Evolutionary conservation across 2,329 filamentous ascomycete species (phyloP).

Genomic region (Penicillium brevicompactum): DNA sequence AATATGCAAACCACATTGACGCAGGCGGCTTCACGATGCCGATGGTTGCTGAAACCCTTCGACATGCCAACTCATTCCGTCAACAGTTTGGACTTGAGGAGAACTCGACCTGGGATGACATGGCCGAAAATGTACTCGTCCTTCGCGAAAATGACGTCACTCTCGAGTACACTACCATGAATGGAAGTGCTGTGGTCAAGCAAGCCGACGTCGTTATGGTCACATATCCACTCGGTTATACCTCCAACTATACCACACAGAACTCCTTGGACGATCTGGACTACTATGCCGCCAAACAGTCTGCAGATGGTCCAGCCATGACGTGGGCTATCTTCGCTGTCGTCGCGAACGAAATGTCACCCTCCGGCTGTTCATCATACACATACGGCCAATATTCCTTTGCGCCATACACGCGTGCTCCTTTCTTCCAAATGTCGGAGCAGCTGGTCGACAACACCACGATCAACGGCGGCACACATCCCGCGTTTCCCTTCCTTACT

Average conservation of each 20-base stretch:
- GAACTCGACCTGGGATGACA: slow-evolving; percentile 62
- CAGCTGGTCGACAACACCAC: slow-evolving; percentile 64
- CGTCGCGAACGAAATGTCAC: slow-evolving; percentile 65
- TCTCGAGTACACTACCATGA: slow-evolving; percentile 67
- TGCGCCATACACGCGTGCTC: slow-evolving; percentile 65
- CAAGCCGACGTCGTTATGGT: slow-evolving; percentile 71
- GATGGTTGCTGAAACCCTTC: slow-evolving; percentile 58
- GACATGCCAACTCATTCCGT: slow-evolving; percentile 61
- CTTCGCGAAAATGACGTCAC: slow-evolving; percentile 63
- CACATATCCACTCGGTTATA: slow-evolving; percentile 65
- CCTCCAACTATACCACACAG: slow-evolving; percentile 53
- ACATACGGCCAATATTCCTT: slow-evolving; percentile 68
- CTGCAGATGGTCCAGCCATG: slow-evolving; percentile 70
- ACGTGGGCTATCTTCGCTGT: slow-evolving; percentile 72
- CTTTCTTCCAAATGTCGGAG: slow-evolving; percentile 72
- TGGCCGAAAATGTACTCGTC: slow-evolving; percentile 58
- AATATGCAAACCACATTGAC: slow-evolving; percentile 68
- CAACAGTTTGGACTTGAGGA: slow-evolving; percentile 54
- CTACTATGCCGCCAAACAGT: slow-evolving; percentile 71
- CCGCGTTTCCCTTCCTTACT: slow-evolving; percentile 71
- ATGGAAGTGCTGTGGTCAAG: slow-evolving; percentile 66
- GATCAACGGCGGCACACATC: slow-evolving; percentile 66
- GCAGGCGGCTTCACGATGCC: slow-evolving; percentile 72
- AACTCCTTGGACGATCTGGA: slow-evolving; percentile 61
- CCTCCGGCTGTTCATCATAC: slow-evolving; percentile 68